Base-by-base conservation (phyloP, 1,139 yeast species). In the Geotrichum histeridarum region DNA sequence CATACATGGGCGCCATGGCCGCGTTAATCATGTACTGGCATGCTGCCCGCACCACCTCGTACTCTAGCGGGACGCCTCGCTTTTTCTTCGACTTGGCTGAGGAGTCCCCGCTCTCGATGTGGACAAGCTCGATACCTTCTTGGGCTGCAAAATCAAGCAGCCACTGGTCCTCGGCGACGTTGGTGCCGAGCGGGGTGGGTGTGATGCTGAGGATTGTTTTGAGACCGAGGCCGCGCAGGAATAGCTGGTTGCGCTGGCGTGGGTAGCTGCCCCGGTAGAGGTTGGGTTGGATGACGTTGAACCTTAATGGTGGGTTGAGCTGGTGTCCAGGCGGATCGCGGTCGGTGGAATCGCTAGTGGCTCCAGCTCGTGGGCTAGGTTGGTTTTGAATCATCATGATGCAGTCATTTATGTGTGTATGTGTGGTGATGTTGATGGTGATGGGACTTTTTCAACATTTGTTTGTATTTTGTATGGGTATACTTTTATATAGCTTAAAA, bases 181-280 rank as follows among this genome's bases (percentile, higher is more conserved):
- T 31, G 17, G 48, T 44, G 9, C 57, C 53, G 11, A 89, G 77
- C 2, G 93, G 86, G 22, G 80, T 79, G 1, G 97, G 95, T 0
- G 95, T 86, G 55, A 93, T 69, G 2, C 95, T 84, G 9, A 93
- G 75, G 51, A 93, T 83, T 8, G 93, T 86, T 64, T 77, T 82
- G 54, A 93, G 74, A 43, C 78, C 73, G 38, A 90, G 75, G 35
- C 89, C 77, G 60, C 77, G 73, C n/a, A 93, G 73, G 65, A 85
- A 93, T n/a, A 83, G 77, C 57, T 79, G 76, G 66, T 89, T 90
- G 56, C 84, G 78, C 51, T 81, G 81, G 54, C 94, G 77, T 0
- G 98, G 98, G 63, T 86, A 87, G 1, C 95, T 85, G 0, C 98
- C 98, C 50, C 98, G 74, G 64, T 83, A 86, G 4, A 91, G 73